Evolutionary conservation across 805 yeast species (phyloP).

Genomic region (Candida multigemmis): DNA sequence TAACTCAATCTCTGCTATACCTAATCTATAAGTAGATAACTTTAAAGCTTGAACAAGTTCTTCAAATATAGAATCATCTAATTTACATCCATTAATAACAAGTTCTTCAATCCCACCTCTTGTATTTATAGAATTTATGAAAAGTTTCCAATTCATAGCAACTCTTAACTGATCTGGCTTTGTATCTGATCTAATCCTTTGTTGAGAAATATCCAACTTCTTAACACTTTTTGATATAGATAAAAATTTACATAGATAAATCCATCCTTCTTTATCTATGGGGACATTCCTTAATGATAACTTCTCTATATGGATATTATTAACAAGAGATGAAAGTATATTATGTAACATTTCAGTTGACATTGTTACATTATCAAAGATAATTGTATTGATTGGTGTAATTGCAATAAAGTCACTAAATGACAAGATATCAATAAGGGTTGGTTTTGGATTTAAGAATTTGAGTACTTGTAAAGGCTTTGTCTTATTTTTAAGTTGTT

Average conservation of each 20-base stretch:
- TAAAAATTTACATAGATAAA: constrained; percentile 39
- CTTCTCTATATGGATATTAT: constrained; percentile 38
- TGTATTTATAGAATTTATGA: constrained; percentile 28
- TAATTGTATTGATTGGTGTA: constrained; percentile 45
- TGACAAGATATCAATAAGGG: constrained; percentile 47
- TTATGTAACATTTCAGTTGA: constrained; percentile 45
- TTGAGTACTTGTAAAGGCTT: constrained; percentile 47
- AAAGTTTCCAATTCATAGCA: constrained; percentile 46
- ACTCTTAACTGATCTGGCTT: constrained; percentile 28
- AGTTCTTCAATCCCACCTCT: constrained; percentile 51
- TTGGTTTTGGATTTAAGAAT: constrained; percentile 49
- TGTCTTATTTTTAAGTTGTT: constrained; percentile 42
- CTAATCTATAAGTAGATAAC: constrained; percentile 39
- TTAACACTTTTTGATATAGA: constrained; percentile 32
- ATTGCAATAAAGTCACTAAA: constrained; percentile 50
- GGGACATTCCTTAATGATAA: constrained; percentile 48
- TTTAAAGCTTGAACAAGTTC: constrained; percentile 33
- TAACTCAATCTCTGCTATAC: constrained; percentile 45
- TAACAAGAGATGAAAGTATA: constrained; percentile 35
- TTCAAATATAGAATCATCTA: constrained; percentile 32
- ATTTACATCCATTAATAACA: constrained; percentile 48
- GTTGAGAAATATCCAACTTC: constrained; percentile 51
- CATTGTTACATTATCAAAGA: constrained; percentile 49
- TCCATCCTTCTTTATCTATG: constrained; percentile 45
- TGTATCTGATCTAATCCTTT: constrained; percentile 38